Conservation (phyloP, 2,329 filamentous ascomycete species). For the Ustulina deusta region DNA sequence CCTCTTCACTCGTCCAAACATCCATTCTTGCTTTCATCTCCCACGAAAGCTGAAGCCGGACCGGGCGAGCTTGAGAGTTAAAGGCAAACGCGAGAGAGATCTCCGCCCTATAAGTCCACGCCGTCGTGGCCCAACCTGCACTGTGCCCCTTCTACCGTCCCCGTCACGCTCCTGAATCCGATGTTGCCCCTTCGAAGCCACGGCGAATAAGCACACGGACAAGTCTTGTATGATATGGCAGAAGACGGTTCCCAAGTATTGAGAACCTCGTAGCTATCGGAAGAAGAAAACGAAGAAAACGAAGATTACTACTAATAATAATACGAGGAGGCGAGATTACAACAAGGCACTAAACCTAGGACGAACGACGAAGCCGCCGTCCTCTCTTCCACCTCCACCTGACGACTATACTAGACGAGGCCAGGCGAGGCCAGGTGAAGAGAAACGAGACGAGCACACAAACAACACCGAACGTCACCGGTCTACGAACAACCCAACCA, state of each 20-base stretch:
- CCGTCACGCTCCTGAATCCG: background rate
- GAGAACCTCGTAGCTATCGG: slow-evolving; percentile 15
- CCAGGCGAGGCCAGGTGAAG: slow-evolving; percentile 1
- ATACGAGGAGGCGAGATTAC: background rate
- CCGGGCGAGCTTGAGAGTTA: slow-evolving; percentile 13
- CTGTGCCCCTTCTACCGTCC: background rate
- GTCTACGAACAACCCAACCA: slow-evolving; percentile 23
- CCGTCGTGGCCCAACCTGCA: background rate
- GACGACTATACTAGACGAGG: slow-evolving; percentile 20
- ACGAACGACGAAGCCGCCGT: slow-evolving; percentile 14
- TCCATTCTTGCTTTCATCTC: background rate
- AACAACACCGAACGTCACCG: slow-evolving; percentile 20
- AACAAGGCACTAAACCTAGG: background rate
- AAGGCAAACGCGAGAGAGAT: slow-evolving; percentile 9
- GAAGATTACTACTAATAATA: background rate
- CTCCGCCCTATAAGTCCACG: slow-evolving; percentile 6
- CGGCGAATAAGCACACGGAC: background rate
- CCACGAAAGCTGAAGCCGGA: slow-evolving; percentile 12
- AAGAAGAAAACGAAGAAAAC: background rate
- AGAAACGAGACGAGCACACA: slow-evolving; percentile 26
- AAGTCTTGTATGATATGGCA: background rate
- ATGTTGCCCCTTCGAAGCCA: background rate
- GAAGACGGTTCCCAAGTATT: background rate
- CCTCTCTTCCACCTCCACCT: background rate
- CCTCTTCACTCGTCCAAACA: background rate